These are phyloP conservation scores for Blastobotrys americana DNA, from an alignment of 805 yeast species.

Conservation along the genomic window DNA sequence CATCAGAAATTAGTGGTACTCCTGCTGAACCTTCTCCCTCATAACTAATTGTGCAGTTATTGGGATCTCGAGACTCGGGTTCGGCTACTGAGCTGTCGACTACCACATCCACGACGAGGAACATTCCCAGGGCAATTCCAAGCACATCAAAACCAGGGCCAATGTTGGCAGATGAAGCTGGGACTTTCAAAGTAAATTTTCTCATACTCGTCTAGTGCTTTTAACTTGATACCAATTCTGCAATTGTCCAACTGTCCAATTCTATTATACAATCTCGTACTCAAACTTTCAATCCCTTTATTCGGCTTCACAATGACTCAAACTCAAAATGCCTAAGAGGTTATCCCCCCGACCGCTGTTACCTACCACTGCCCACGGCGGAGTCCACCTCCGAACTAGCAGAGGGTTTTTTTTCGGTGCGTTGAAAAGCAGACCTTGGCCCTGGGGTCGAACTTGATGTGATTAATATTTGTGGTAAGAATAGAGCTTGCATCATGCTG, in stretches of 20 bases:
- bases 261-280: too few relatives aligned
- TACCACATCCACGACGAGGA: conserved; percentile 59
- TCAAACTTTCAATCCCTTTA: conserved; percentile 3
- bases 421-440: too few relatives aligned
- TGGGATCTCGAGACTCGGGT: conserved; percentile 38
- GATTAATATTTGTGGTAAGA: too few relatives aligned
- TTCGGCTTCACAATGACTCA: too few relatives aligned
- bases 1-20: conserved; percentile 72
- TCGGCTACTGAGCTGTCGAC: conserved; percentile 45
- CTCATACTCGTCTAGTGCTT: conserved; percentile 21
- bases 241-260: conserved; percentile 1
- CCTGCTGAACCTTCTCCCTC: conserved; percentile 70
- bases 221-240: background rate
- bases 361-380: too few relatives aligned
- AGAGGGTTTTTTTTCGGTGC: too few relatives aligned
- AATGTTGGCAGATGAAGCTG: conserved; percentile 95
- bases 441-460: too few relatives aligned
- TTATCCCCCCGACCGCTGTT: too few relatives aligned
- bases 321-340: too few relatives aligned
- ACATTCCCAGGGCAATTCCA: conserved; percentile 81
- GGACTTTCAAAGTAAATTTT: conserved; percentile 62
- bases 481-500: too few relatives aligned
- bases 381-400: too few relatives aligned
- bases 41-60: conserved; percentile 63
- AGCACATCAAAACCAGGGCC: conserved; percentile 98